These are phyloP conservation scores for Heliosperma pusillum DNA, from an alignment of 148 eudicot genomes.

Conservation along the genomic window DNA sequence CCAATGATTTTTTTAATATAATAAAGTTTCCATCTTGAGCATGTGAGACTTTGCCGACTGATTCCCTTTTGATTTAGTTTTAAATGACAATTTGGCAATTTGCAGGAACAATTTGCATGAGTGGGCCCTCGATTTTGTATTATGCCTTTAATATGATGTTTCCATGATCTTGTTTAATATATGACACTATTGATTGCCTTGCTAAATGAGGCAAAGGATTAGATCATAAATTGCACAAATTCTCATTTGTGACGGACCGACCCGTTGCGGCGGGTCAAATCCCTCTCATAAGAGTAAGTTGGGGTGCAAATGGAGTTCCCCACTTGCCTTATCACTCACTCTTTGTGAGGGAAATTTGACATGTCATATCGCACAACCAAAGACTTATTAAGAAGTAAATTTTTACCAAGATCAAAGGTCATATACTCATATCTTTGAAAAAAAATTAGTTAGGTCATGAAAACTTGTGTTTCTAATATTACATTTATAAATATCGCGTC, in stretches of 20 bases:
- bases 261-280: too few relatives aligned
- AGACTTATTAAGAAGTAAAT: too few relatives aligned
- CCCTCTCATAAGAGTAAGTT: too few relatives aligned
- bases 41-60: slow-evolving; percentile 23
- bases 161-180: not conserved
- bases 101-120: too few relatives aligned
- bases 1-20: slow-evolving; percentile 3
- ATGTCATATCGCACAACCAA: too few relatives aligned
- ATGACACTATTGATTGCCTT: not conserved
- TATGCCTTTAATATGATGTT: not conserved
- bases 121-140: slow-evolving; percentile 22
- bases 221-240: not conserved
- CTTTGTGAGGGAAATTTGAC: too few relatives aligned
- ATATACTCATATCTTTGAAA: not conserved
- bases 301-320: too few relatives aligned
- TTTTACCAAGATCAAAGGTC: not conserved
- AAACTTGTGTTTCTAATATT: too few relatives aligned
- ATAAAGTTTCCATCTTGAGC: slow-evolving; percentile 8
- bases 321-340: too few relatives aligned
- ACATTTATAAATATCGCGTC: too few relatives aligned
- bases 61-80: slow-evolving; percentile 14
- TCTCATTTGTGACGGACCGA: too few relatives aligned
- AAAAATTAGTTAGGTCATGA: too few relatives aligned
- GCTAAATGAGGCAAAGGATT: slow-evolving; percentile 12
- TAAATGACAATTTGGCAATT: slow-evolving; percentile 9